Conservation (phyloP, 2,329 filamentous ascomycete species). For the Scedosporium minutisporum region DNA sequence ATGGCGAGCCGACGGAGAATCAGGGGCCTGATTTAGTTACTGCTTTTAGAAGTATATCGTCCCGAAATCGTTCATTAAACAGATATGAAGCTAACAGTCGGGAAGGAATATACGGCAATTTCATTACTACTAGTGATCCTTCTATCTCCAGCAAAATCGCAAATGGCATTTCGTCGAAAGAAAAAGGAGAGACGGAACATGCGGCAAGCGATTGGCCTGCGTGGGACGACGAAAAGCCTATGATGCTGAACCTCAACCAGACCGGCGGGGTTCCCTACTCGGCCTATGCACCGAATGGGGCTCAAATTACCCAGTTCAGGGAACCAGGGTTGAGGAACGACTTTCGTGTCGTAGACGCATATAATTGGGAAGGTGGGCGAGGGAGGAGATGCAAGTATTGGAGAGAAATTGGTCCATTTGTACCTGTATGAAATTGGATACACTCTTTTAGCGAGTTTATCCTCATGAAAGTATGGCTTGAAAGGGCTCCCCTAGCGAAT, state of each 20-base stretch:
- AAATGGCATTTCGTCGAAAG: slow-evolving; percentile 17
- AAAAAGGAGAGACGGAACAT: slow-evolving; percentile 11
- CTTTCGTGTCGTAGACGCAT: slow-evolving; percentile 31
- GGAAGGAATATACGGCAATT: slow-evolving; percentile 32
- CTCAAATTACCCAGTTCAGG: slow-evolving; percentile 11
- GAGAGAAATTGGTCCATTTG: no score
- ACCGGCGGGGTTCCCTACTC: slow-evolving; percentile 26
- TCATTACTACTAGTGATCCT: slow-evolving; percentile 31
- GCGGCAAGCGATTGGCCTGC: slow-evolving; percentile 21
- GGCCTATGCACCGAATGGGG: slow-evolving; percentile 15
- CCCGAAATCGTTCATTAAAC: slow-evolving; percentile 11
- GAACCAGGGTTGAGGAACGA: slow-evolving; percentile 21
- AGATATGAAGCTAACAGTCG: background rate
- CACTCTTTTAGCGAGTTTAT: no score
- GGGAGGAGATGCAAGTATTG: no score
- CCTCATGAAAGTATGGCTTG: no score
- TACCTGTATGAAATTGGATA: no score
- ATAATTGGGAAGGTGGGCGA: no score
- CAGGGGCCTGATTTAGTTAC: slow-evolving; percentile 2
- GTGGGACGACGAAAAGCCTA: slow-evolving; percentile 20
- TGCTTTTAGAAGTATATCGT: slow-evolving; percentile 10
- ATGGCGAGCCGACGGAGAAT: slow-evolving; percentile 1
- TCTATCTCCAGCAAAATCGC: slow-evolving; percentile 22
- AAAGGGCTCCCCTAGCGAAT: no score
- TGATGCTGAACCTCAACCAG: slow-evolving; percentile 35